Base-by-base conservation (phyloP, 495 filamentous ascomycete species). In the Penicillium atrosanguineum region DNA sequence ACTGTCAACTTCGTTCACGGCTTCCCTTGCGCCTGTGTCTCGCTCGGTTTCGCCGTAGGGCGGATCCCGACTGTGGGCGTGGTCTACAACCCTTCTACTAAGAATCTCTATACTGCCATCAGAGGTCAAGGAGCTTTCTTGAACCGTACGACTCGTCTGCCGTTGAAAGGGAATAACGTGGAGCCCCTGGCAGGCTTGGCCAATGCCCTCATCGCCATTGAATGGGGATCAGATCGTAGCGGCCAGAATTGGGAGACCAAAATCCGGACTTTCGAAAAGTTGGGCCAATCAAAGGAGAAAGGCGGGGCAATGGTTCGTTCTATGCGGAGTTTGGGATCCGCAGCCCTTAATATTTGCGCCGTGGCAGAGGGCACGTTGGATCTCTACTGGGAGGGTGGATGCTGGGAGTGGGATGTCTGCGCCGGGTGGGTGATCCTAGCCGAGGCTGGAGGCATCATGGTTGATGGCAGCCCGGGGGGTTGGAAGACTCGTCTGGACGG, bases 391-490 rank as follows among this genome's bases (percentile, higher is more conserved):
- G 92, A 97, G 63, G 90, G 89, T 14, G 92, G 93, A 7, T 93
- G 88, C 67, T 96, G 90, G 87, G 89, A 88, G 25, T 96, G 92
- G 92, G 92, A 97, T 73, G 90, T 96, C 12, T 88, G 86, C 59
- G 92, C 93, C 7, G 93, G 85, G 0, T 96, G 92, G 93, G 85
- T 91, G 28, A 88, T 97, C 58, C 71, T 97, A 16, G 76, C 73
- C 19, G 93, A 97, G 71, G 89, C 91, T 0, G 93, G 92, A 0
- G 92, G 92, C 1, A 78, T 85, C 36, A 83, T 96, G 67, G 89
- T 82, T 3, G 82, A 86, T 63, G 89, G 85, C 4, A 95, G 92
- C 64, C 83, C 85, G 0, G 90, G 87, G 3, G 79, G 79, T 55
- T 94, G 90, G 91, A 75, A 88, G 36, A 75, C 86, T 6, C 70